Base-by-base conservation (phyloP, 2,329 filamentous ascomycete species). In the Aspergillus ibericus region DNA sequence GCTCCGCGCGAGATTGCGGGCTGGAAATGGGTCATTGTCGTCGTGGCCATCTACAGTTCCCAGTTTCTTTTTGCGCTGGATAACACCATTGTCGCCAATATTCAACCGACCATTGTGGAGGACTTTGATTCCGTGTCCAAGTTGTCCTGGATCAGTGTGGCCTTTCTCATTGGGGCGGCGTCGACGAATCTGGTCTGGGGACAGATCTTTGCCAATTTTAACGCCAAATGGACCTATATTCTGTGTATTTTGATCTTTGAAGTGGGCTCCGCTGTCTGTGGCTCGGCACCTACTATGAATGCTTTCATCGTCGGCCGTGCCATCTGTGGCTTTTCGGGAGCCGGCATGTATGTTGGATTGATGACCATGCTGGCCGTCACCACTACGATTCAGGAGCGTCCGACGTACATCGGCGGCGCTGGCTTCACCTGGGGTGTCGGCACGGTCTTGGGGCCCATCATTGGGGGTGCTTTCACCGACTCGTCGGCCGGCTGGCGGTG, bases 351-450 rank as follows among this genome's bases (percentile, higher is more conserved):
- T 46, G 44, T 67, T 27, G 71, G 71, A 3, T 62, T 66, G 15
- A 62, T 77, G 57, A 74, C 66, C 7, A 58, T 70, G 15, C 51
- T 50, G 48, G 64, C 55, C 32, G 61, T 59, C 66, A 51, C 59
- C 3, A 68, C 66, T 2, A 60, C 59, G 10, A 53, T 59, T 3
- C 47, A 56, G 4, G 62, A 69, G 34, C 65, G 67, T 20, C 65
- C 71, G 0, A 44, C 68, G 7, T 78, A 78, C 53, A 63, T 78
- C 13, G 62, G 64, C 5, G 49, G 70, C n/a, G 70, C 68, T 15
- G 76, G 72, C 1, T 60, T 77, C 8, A 63, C 67, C 36, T 78
- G 73, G 74, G 74, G 74, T 12, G n/a, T 70, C 1, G 76, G 76
- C 5, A 70, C 67, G 6, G 66, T 77, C 3, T 64, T 77, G 0